Percentiles rank a stretch among this genome's conserved stretches.
Conservation (phyloP, 2,329 filamentous ascomycete species). For the Colletotrichum phormii region DNA sequence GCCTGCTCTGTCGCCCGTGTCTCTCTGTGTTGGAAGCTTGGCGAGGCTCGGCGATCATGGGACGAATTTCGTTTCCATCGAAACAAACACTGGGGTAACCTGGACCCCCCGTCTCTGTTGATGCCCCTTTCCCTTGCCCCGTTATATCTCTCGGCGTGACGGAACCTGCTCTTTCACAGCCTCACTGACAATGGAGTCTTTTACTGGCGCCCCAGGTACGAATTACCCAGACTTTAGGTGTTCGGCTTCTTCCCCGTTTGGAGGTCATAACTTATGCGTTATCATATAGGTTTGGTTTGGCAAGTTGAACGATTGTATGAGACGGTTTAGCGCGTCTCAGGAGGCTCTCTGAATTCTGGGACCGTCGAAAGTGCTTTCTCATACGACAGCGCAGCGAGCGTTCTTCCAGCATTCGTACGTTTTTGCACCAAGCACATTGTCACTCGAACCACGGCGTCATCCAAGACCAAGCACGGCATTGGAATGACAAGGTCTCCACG, state of each 20-base stretch:
- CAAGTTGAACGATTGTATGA: not conserved
- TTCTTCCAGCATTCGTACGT: not conserved
- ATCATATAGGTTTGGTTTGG: not conserved
- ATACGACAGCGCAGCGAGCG: not conserved
- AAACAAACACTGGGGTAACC: constrained; percentile 31
- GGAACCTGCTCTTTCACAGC: constrained; percentile 18
- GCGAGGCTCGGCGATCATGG: constrained; percentile 21
- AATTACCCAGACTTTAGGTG: constrained; percentile 4
- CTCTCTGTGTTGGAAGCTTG: constrained; percentile 17
- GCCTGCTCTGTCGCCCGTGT: not conserved
- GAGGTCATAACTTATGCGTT: not conserved
- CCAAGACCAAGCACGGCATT: not conserved
- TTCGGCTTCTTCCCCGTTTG: constrained; percentile 10
- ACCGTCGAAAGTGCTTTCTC: not conserved
- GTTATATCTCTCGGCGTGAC: constrained; percentile 7
- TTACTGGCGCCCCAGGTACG: not conserved
- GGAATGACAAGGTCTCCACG: constrained; percentile 6
- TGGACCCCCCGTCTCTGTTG: not conserved
- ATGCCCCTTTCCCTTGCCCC: not conserved
- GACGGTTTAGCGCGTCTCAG: constrained; percentile 6
- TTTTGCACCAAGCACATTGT: not conserved
- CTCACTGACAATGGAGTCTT: constrained; percentile 16
- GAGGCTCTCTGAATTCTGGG: not conserved
- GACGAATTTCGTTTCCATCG: constrained; percentile 29
- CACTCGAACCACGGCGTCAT: not conserved